Evolutionary conservation across 345 rosid genomes (phyloP).

Genomic region (Gossypium longicalyx): DNA sequence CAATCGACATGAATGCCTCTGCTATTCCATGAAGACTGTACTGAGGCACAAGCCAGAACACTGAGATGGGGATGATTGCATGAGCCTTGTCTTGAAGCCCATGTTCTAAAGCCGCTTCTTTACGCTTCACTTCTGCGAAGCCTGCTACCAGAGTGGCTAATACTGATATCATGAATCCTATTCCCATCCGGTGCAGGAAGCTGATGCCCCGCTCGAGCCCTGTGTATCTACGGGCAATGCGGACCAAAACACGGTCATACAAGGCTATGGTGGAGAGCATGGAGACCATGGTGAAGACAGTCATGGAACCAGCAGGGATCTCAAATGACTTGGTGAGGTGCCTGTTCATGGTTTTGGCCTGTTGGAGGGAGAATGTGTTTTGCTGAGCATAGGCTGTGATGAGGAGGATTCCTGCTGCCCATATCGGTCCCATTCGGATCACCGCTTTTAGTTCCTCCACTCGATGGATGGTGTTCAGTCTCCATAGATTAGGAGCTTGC

Average conservation of each 20-base stretch:
- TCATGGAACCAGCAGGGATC: conserved; percentile 85
- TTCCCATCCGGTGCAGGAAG: conserved; percentile 78
- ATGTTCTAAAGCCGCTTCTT: conserved; percentile 37
- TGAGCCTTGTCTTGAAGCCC: conserved; percentile 40
- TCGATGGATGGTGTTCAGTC: conserved; percentile 75
- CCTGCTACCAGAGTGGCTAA: conserved; percentile 81
- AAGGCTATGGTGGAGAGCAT: conserved; percentile 67
- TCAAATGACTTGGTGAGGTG: conserved; percentile 59
- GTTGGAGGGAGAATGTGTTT: conserved; percentile 75
- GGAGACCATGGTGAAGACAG: conserved; percentile 67
- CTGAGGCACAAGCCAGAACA: conserved; percentile 72
- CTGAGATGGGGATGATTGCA: conserved; percentile 51
- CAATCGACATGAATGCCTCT: conserved; percentile 81
- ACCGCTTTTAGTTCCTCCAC: conserved; percentile 79
- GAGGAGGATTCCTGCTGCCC: conserved; percentile 80
- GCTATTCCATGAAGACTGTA: conserved; percentile 77
- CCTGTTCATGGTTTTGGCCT: conserved; percentile 82
- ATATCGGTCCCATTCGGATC: conserved; percentile 83
- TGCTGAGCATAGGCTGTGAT: conserved; percentile 82
- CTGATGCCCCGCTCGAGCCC: conserved; percentile 81
- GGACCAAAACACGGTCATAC: conserved; percentile 69
- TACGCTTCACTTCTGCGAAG: conserved; percentile 58
- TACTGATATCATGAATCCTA: conserved; percentile 64
- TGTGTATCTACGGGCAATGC: conserved; percentile 46
- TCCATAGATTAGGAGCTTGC: conserved; percentile 57